Base-by-base conservation (phyloP, 2,329 filamentous ascomycete species). In the Lasiodiplodia sp. region DNA sequence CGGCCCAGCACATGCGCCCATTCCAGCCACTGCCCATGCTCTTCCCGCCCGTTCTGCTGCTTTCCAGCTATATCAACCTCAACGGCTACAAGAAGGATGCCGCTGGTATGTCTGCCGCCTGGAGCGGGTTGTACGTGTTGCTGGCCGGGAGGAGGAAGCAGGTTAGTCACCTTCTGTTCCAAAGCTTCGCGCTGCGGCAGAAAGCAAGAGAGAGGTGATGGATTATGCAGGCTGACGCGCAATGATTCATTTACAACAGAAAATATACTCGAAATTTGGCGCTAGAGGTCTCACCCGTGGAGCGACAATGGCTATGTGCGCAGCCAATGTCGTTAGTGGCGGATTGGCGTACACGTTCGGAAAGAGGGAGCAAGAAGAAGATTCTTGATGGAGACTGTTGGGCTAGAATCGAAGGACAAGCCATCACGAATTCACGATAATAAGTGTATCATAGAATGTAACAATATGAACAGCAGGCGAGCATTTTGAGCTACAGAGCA, bases 61-160 rank as follows among this genome's bases (percentile, higher is more conserved):
- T 91, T 80, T 86, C 86, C 64, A 87, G 86, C 68, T 92, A 91
- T 75, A 80, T 91, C 55, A 91, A 91, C 75, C 74, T 91, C 37
- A 84, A 85, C 71, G 84, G 85, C 69, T 90, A 86, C 80, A 86
- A 87, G 75, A 86, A 86, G 60, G 90, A 91, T 73, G 84, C 84
- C 23, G 89, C 89, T 0, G 89, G 89, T 6, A 82, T 90, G 5
- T 88, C 85, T 21, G 87, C 88, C 10, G 88, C 89, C 0, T 90
- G 88, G 87, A 89, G 87, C 38, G 88, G 87, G 0, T 75, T 91
- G 51, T 91, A 91, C 72, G 79, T 89, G n/a, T 75, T 91, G 18
- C 78, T 92, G 14, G 89, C 89, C 3, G 78, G 84, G 68, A 82
- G 89, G 70, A 82, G 89, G 72, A 87, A 84, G 70, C 81, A 84